A percentile compares a stretch with the other conserved stretches of the same genome.
phyloP scores from a whole-genome alignment of 2,329 filamentous ascomycete species.

The Pyrenophora graminea region DNA sequence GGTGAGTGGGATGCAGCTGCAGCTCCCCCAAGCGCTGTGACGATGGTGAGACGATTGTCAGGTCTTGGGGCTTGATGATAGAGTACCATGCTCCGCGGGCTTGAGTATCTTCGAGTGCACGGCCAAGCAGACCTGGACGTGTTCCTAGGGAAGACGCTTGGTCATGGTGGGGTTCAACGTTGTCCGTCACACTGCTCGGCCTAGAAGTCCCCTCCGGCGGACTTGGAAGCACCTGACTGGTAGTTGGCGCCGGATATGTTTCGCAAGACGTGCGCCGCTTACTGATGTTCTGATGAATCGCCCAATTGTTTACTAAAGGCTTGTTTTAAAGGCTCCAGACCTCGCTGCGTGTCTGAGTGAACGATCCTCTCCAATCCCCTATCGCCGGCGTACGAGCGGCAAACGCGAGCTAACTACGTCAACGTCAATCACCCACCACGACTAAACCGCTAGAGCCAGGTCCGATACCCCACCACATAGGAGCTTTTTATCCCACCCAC shows the following conservation, averaged over 20 bases:
- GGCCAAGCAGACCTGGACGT: neutral
- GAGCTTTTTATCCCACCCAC: conserved; percentile 39
- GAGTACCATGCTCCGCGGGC: too few relatives aligned
- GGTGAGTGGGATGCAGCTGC: conserved; percentile 7
- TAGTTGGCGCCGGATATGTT: conserved; percentile 35
- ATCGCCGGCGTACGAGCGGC: conserved; percentile 29
- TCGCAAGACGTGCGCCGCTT: conserved; percentile 39
- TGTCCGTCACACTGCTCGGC: conserved; percentile 25
- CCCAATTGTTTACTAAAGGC: conserved; percentile 26
- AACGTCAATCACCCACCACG: conserved; percentile 38
- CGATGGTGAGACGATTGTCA: conserved; percentile 21
- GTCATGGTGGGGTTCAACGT: conserved; percentile 30
- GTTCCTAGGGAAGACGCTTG: neutral
- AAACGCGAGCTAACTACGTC: conserved; percentile 15
- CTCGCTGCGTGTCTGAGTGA: conserved; percentile 20
- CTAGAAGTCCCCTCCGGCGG: conserved; percentile 32
- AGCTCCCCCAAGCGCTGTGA: conserved; percentile 18
- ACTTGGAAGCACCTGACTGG: conserved; percentile 25
- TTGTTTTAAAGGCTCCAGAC: conserved; percentile 25
- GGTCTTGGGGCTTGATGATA: conserved; percentile 1
- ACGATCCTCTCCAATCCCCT: conserved; percentile 21
- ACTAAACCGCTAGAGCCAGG: conserved; percentile 32
- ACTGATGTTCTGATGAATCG: conserved; percentile 39
- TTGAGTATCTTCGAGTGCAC: too few relatives aligned
- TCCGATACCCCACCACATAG: conserved; percentile 42